Percentiles rank a stretch among this genome's conserved stretches.
These are phyloP conservation scores for Phytophthora idaei DNA, from an alignment of 352 stramenopile species.

Conservation along the genomic window DNA sequence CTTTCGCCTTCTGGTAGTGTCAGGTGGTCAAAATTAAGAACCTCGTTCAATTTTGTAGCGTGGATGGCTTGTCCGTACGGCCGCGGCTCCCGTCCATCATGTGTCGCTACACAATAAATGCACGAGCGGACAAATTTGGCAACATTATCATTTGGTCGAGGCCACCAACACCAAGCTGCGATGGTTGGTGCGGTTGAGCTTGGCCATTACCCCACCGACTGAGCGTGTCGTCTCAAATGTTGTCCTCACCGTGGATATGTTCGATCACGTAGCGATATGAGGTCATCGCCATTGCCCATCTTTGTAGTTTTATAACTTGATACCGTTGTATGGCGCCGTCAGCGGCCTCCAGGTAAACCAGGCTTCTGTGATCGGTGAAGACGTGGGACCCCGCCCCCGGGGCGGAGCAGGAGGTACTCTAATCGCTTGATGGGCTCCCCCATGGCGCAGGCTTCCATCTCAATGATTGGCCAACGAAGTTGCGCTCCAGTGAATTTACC, in stretches of 20 bases:
- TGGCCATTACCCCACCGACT: neutral
- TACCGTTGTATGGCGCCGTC: slow-evolving; percentile 13
- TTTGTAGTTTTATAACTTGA: slow-evolving; percentile 20
- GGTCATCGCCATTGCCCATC: slow-evolving; percentile 26
- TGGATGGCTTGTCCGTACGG: slow-evolving; percentile 31
- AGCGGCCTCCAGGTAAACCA: slow-evolving; percentile 23
- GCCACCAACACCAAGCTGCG: slow-evolving; percentile 19
- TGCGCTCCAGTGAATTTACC: neutral
- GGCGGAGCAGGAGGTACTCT: slow-evolving; percentile 22
- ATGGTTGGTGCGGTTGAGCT: neutral
- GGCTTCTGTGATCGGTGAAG: slow-evolving; percentile 29
- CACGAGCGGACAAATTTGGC: slow-evolving; percentile 18
- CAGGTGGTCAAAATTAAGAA: slow-evolving; percentile 47
- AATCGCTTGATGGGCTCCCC: slow-evolving; percentile 11
- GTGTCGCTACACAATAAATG: slow-evolving; percentile 24
- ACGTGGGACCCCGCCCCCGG: slow-evolving; percentile 20
- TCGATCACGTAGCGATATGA: slow-evolving; percentile 30
- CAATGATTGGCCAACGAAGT: slow-evolving; percentile 24
- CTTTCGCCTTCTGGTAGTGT: slow-evolving; percentile 16
- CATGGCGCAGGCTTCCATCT: slow-evolving; percentile 27
- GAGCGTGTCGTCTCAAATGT: slow-evolving; percentile 16
- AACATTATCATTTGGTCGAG: slow-evolving; percentile 11
- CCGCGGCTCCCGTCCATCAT: slow-evolving; percentile 1
- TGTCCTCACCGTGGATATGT: slow-evolving; percentile 11
- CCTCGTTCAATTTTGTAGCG: slow-evolving; percentile 40